These are phyloP conservation scores for Rhododendron griersonianum DNA, from an alignment of 148 eudicot species.

Conservation along the genomic window DNA sequence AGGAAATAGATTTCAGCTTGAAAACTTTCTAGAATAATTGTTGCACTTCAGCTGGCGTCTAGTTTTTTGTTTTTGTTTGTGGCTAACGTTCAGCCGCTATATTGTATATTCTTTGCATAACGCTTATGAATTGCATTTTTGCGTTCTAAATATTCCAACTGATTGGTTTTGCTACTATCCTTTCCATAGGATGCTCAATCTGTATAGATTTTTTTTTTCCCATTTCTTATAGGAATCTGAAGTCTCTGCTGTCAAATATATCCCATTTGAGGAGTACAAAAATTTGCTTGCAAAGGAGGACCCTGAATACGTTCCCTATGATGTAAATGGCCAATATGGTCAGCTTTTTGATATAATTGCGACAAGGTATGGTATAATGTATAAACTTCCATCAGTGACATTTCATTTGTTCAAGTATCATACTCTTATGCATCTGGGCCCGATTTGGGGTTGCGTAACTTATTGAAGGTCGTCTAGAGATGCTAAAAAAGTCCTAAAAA, in stretches of 20 bases:
- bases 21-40: neutral
- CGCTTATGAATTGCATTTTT: neutral
- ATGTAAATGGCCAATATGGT: constrained; percentile 66
- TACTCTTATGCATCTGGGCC: neutral
- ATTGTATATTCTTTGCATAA: neutral
- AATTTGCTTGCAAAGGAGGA: constrained; percentile 61
- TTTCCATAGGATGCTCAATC: neutral
- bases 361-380: constrained; percentile 41
- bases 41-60: neutral
- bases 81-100: neutral
- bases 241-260: constrained; percentile 92
- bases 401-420: neutral
- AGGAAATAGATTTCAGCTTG: neutral
- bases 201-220: neutral
- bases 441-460: neutral
- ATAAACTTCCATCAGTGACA: neutral
- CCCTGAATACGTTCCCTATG: constrained; percentile 75
- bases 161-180: neutral
- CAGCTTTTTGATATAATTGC: constrained; percentile 63
- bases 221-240: constrained; percentile 66
- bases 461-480: neutral
- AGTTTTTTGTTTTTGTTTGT: neutral
- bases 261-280: constrained; percentile 64
- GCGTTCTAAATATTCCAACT: neutral
- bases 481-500: neutral